Evolutionary conservation across 345 rosid species (phyloP).

Genomic region (Populus euphratica): DNA sequence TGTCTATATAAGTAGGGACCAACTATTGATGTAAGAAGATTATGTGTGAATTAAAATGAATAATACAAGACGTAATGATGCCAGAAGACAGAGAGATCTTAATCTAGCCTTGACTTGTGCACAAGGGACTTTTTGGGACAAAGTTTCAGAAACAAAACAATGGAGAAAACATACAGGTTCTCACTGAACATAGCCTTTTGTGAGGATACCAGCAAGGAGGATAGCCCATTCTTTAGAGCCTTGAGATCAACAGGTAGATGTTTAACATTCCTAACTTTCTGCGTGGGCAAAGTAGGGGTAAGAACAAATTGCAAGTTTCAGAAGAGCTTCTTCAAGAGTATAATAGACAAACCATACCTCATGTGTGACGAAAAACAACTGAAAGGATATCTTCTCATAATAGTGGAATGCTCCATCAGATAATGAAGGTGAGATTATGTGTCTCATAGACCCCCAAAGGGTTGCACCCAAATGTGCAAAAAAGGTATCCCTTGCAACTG

Average conservation of each 20-base stretch:
- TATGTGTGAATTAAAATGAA: background rate
- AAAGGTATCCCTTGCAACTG: constrained; percentile 96
- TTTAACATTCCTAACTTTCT: constrained; percentile 66
- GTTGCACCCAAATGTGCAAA: constrained; percentile 95
- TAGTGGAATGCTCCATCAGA: constrained; percentile 97
- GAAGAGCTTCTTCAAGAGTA: constrained; percentile 13
- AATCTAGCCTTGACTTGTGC: background rate
- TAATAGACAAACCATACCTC: constrained; percentile 54
- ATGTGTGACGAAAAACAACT: constrained; percentile 82
- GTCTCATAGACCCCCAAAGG: constrained; percentile 95
- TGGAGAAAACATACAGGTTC: constrained; percentile 52
- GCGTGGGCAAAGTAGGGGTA: constrained; percentile 31
- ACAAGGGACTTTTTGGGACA: background rate
- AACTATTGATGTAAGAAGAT: background rate
- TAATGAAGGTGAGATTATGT: constrained; percentile 82
- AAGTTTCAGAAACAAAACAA: background rate
- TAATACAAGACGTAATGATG: background rate
- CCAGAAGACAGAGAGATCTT: background rate
- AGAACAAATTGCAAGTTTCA: constrained; percentile 17
- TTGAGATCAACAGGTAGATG: constrained; percentile 80
- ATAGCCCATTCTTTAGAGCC: constrained; percentile 76
- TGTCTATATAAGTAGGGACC: background rate
- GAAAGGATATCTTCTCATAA: constrained; percentile 91
- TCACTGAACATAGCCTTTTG: constrained; percentile 73
- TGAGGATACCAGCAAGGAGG: constrained; percentile 79